Evolutionary conservation across 2,329 filamentous ascomycete species (phyloP), one percentile per base, ranked within the genome.

Genomic region (Ophiostoma pallidulum): DNA sequence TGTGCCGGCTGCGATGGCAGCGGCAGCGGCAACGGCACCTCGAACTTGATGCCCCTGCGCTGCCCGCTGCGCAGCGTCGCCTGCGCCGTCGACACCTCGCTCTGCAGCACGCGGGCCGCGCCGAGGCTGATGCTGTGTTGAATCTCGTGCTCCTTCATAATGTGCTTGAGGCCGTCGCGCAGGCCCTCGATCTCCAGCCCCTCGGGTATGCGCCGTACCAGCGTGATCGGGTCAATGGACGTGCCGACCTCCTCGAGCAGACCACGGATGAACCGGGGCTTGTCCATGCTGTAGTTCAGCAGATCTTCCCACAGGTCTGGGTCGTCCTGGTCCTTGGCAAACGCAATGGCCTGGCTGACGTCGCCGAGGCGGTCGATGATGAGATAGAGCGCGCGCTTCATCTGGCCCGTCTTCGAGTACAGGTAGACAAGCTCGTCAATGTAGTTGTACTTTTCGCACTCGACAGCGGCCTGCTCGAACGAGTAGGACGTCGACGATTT

Each of bases 271-370:
- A 98, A 98, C 35, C 80, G 80, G 1, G 92, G 92, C 60, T 96
- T 95, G 66, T 96, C 89, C 92, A 98, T 97, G 51, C 86, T 91
- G 64, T 97, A 97, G 57, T 91, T 81, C 6, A 98, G 77, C 8
- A 98, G 73, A 59, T 97, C 90, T 54, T 95, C 86, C 92, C 92
- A 98, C 0, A 98, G 74, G 57, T 96, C 90, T 0, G 83, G 81
- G 58, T 96, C 90, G 53, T 92, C 82, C 60, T 97, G 89, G 52
- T 90, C 84, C 63, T 96, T 96, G 46, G 89, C 90, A 59, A 98
- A 98, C 1, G 84, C 77, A 56, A 98, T 98, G 8, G 92, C 92
- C 56, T 92, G 89, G 42, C 83, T 84, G 42, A 97, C 90, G 61
- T 98, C 87, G 50, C 82, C 82, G 5, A 98, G 75, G n/a, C 88